phyloP scores from a whole-genome alignment of 2,329 filamentous ascomycete species.

The Aspergillus sp. region DNA sequence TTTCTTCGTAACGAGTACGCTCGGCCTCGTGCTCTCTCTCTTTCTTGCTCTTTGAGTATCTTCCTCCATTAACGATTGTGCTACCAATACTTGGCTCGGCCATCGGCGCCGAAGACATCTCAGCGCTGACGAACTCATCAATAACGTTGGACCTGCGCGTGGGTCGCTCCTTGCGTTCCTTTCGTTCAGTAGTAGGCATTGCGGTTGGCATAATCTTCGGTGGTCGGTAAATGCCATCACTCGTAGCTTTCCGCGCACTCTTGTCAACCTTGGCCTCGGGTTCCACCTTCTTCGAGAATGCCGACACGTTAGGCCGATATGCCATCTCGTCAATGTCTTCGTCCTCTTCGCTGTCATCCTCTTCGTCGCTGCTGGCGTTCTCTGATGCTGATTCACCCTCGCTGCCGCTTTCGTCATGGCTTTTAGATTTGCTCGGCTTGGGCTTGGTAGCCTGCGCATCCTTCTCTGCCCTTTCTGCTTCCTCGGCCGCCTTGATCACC shows the following conservation, averaged over 20 bases:
- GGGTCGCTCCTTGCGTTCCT: slow-evolving; percentile 60
- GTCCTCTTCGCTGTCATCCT: slow-evolving; percentile 24
- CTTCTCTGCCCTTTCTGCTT: slow-evolving; percentile 34
- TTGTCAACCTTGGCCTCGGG: slow-evolving; percentile 29
- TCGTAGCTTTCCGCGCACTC: slow-evolving; percentile 28
- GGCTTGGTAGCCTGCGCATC: slow-evolving; percentile 25
- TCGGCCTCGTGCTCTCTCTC: slow-evolving; percentile 78
- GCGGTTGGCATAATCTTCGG: slow-evolving; percentile 83
- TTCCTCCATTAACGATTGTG: slow-evolving; percentile 76
- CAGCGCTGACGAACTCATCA: slow-evolving; percentile 85
- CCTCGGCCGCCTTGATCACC: slow-evolving; percentile 80
- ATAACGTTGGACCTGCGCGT: slow-evolving; percentile 77
- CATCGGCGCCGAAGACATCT: slow-evolving; percentile 77
- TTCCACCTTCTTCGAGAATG: slow-evolving; percentile 43
- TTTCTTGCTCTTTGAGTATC: slow-evolving; percentile 72
- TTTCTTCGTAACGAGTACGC: slow-evolving; percentile 83
- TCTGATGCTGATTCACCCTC: slow-evolving; percentile 27
- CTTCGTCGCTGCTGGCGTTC: slow-evolving; percentile 25
- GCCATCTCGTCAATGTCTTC: slow-evolving; percentile 58
- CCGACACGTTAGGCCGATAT: slow-evolving; percentile 61
- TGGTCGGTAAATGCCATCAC: slow-evolving; percentile 78
- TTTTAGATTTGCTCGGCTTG: slow-evolving; percentile 30
- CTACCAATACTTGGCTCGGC: slow-evolving; percentile 90
- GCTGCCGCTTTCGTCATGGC: slow-evolving; percentile 30
- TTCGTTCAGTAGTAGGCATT: slow-evolving; percentile 68